phyloP scores from a whole-genome alignment of 2,329 filamentous ascomycete species.

The Fusarium dimerum region DNA sequence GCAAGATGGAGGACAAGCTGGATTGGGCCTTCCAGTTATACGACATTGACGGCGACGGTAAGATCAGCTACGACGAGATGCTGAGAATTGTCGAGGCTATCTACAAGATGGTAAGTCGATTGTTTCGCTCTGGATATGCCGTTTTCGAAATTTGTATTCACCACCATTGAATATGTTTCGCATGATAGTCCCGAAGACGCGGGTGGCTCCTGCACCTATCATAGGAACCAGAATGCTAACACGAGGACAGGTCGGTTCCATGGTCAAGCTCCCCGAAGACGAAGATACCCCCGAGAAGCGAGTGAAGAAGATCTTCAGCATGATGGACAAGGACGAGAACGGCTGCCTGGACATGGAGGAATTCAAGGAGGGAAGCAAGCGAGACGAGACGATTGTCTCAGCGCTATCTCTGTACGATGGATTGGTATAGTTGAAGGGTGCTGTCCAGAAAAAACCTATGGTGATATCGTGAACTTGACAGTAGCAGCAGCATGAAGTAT shows the following conservation, averaged over 20 bases:
- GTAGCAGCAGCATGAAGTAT: conserved; percentile 12
- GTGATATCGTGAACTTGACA: not conserved
- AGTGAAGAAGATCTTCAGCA: conserved; percentile 96
- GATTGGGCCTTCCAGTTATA: conserved; percentile 99
- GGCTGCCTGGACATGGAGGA: conserved; percentile 95
- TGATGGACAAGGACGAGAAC: conserved; percentile 99
- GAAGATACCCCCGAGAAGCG: conserved; percentile 99
- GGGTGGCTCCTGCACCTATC: not conserved
- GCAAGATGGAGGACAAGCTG: conserved; percentile 99
- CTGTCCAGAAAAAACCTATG: not conserved
- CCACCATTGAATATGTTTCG: no score
- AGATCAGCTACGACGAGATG: conserved; percentile 99
- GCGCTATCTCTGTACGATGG: conserved; percentile 96
- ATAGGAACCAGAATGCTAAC: conserved; percentile 7
- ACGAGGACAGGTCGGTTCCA: conserved; percentile 80
- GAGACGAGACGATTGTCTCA: conserved; percentile 97
- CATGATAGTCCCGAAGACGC: not conserved
- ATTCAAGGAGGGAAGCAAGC: conserved; percentile 99
- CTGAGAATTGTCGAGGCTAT: conserved; percentile 97
- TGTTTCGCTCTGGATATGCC: no score
- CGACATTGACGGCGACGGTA: conserved; percentile 97
- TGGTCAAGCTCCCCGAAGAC: conserved; percentile 98
- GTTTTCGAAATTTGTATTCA: no score
- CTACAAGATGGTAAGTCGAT: conserved; percentile 86
- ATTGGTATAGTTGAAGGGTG: conserved; percentile 62